Evolutionary conservation across 257 asterid species (phyloP), one percentile per base, ranked within the genome.

Genomic region (Solanum bulbocastanum): DNA sequence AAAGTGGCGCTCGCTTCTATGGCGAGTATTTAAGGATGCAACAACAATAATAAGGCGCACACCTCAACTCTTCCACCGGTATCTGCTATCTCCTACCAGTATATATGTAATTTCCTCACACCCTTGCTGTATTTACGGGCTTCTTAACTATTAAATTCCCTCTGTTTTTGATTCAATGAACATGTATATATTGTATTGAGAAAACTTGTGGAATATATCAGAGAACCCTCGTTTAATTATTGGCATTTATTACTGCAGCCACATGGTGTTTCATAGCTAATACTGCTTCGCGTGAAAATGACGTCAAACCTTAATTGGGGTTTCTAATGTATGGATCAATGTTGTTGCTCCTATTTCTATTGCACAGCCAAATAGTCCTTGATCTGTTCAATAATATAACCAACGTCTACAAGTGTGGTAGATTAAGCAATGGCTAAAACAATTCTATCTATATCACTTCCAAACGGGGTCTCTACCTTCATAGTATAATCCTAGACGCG

Each of bases 21-120:
- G 93, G 91, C 8, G 96, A 94, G 4, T 94, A 93, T 84, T 12
- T 90, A 88, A 60, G 90, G 58, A 65, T 93, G 90, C 95, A 89
- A 56, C 88, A 35, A 42, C 86, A 89, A 65, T 88, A 65, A 32
- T 84, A 83, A 85, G 16, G 25, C 32, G 76, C 40, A 32, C 39
- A 69, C n/a, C n/a, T 32, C 40, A 30, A 69, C 42, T 33, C 0
- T 72, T 72, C 42, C 42, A 33, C 79, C 2, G 8, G 23, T 69
- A 69, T 10, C 37, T 69, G 12, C 39, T 69, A 30, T 6, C 39
- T 39, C 11, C 76, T 7, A 30, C 39, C 42, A 33, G 49, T 73
- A 36, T 36, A 10, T 36, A 72, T 20, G 25, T 72, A 72, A 33
- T 72, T 72, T 35, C 9, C n/a, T 14, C 49, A 36, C 49, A 33